Percentiles rank a stretch among this genome's conserved stretches.
These are phyloP conservation scores for Irpex rosettiformis DNA, from an alignment of 1,284 basidiomycete species.

Conservation along the genomic window DNA sequence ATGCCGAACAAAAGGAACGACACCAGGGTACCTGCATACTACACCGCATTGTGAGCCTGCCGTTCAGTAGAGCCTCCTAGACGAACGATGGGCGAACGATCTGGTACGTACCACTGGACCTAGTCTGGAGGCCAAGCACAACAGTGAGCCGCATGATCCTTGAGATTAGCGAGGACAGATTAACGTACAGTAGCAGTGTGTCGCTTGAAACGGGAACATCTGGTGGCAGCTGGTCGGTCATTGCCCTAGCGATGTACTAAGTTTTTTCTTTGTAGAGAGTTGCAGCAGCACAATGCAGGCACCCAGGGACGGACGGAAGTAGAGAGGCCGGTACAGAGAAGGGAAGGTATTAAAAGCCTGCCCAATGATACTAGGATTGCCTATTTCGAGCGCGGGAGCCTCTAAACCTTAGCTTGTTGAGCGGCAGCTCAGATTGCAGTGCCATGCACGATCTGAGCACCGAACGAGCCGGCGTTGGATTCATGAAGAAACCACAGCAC, in stretches of 20 bases:
- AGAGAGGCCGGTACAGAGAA: neutral
- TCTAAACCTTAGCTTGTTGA: too few species aligned
- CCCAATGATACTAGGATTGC: neutral
- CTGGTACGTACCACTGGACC: neutral
- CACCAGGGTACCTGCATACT: constrained; percentile 2
- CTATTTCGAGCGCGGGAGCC: neutral
- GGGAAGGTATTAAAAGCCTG: neutral
- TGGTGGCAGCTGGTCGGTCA: neutral
- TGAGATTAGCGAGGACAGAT: neutral
- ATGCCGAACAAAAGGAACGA: constrained; percentile 11
- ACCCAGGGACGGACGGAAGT: neutral
- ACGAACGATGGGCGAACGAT: neutral
- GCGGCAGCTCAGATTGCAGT: neutral
- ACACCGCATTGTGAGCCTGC: neutral
- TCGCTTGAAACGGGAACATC: neutral
- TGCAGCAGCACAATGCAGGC: neutral
- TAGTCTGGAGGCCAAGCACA: neutral
- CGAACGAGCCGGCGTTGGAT: neutral
- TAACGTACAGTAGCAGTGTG: neutral
- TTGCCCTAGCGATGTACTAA: neutral
- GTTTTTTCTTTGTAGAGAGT: neutral
- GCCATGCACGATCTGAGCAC: neutral
- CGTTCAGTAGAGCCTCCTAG: too few species aligned
- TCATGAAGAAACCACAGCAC: neutral
- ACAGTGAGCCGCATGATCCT: neutral